Conservation (phyloP, 2,329 filamentous ascomycete species). For the Aureobasidium sp. region DNA sequence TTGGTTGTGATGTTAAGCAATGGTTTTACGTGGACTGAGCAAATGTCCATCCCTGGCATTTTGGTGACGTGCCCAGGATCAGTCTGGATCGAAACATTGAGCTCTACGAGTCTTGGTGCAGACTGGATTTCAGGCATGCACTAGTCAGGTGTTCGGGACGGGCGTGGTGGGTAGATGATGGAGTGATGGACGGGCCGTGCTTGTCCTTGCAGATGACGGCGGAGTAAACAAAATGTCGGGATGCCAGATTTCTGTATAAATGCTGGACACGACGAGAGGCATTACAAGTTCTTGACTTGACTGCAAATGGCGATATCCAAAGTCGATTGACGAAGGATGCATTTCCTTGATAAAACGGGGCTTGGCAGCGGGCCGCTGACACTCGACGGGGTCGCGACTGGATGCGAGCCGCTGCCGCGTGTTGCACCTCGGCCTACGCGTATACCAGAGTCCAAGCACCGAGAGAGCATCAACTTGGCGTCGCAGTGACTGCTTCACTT, state of each 20-base stretch:
- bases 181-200: constrained; percentile 5
- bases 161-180: neutral
- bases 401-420: neutral
- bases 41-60: neutral
- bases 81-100: neutral
- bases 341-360: neutral
- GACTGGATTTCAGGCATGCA: neutral
- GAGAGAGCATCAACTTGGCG: neutral
- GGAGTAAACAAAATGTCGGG: neutral
- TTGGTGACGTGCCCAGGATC: too few species aligned
- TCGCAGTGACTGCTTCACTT: neutral
- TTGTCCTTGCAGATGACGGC: neutral
- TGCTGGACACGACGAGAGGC: neutral
- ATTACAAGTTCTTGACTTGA: too few species aligned
- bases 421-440: neutral
- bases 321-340: too few species aligned
- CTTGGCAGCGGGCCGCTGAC: neutral
- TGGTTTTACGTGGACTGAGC: neutral
- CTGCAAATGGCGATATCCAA: too few species aligned
- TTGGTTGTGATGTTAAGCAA: neutral
- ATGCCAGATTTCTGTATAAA: too few species aligned
- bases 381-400: too few species aligned
- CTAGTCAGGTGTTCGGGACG: neutral
- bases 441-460: neutral
- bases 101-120: neutral